Evolutionary conservation across 202 grass and related monocot species (phyloP).

Genomic region (Schoenoplectus triqueter): DNA sequence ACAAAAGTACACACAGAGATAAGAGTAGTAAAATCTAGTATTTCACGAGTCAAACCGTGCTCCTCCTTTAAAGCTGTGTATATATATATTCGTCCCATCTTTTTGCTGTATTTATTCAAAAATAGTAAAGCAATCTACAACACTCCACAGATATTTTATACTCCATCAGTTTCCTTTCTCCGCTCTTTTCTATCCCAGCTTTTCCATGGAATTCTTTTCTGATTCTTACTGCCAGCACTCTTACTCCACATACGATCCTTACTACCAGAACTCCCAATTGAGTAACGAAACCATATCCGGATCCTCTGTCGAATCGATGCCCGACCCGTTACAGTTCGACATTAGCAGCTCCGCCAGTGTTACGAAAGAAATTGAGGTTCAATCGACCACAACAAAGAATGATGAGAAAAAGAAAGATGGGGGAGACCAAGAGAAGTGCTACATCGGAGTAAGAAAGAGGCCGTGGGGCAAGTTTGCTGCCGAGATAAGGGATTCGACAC

Average conservation of each 20-base stretch:
- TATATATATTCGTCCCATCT: slow-evolving; percentile 27
- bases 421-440: slow-evolving; percentile 31
- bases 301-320: slow-evolving; percentile 17
- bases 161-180: slow-evolving; percentile 24
- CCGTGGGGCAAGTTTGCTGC: slow-evolving; percentile 95
- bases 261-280: neutral
- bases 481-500: slow-evolving; percentile 83
- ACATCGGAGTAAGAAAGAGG: slow-evolving; percentile 72
- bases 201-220: slow-evolving; percentile 27
- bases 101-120: slow-evolving; percentile 17
- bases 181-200: neutral
- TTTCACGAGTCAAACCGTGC: neutral
- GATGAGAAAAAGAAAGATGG: neutral
- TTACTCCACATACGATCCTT: slow-evolving; percentile 8
- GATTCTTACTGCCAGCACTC: slow-evolving; percentile 24
- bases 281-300: slow-evolving; percentile 17
- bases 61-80: neutral
- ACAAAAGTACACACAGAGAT: neutral
- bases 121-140: neutral
- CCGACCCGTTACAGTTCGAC: slow-evolving; percentile 43
- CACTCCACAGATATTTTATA: neutral
- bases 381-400: neutral
- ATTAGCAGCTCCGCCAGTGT: slow-evolving; percentile 2
- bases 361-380: neutral
- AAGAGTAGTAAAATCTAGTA: too few species aligned